A percentile compares a stretch with the other conserved stretches of the same genome.
These are phyloP conservation scores for Beauveria bassiana DNA, from an alignment of 2,329 filamentous ascomycete species.

Conservation along the genomic window DNA sequence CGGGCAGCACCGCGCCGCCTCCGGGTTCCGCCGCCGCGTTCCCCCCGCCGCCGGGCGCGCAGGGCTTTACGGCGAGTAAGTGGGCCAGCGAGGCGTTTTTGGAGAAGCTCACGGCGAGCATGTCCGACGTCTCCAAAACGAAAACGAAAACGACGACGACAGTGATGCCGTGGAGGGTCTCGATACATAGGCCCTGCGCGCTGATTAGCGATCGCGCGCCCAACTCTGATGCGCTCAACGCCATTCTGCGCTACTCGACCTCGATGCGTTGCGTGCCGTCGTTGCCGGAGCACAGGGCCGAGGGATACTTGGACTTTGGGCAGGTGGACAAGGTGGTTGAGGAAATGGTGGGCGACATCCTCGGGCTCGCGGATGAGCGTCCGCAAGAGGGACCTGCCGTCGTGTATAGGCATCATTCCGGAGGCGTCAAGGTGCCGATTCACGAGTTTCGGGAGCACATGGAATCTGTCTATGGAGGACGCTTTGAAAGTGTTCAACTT, in stretches of 20 bases:
- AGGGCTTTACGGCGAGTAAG: conserved; percentile 27
- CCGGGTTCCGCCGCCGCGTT: conserved; percentile 1
- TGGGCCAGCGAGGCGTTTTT: conserved; percentile 28
- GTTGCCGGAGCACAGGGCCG: background rate
- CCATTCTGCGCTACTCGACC: conserved; percentile 12
- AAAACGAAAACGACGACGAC: no score
- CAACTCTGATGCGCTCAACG: conserved; percentile 12
- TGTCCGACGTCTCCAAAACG: no score
- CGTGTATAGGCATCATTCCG: conserved; percentile 10
- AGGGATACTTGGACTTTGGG: background rate
- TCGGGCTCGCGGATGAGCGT: background rate
- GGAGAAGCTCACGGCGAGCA: conserved; percentile 12
- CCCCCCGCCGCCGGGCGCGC: conserved; percentile 15
- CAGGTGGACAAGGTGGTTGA: background rate
- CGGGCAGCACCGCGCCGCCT: background rate
- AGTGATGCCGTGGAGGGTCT: background rate
- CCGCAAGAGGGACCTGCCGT: background rate
- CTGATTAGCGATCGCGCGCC: background rate
- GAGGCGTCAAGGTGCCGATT: conserved; percentile 13
- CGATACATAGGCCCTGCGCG: background rate
- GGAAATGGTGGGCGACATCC: background rate
- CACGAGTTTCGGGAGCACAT: conserved; percentile 12
- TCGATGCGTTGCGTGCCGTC: conserved; percentile 13
- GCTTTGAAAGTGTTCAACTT: conserved; percentile 12
- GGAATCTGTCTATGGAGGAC: conserved; percentile 11